phyloP scores from a whole-genome alignment of 805 yeast species.

The Vanderwaltozyma verrucispora region DNA sequence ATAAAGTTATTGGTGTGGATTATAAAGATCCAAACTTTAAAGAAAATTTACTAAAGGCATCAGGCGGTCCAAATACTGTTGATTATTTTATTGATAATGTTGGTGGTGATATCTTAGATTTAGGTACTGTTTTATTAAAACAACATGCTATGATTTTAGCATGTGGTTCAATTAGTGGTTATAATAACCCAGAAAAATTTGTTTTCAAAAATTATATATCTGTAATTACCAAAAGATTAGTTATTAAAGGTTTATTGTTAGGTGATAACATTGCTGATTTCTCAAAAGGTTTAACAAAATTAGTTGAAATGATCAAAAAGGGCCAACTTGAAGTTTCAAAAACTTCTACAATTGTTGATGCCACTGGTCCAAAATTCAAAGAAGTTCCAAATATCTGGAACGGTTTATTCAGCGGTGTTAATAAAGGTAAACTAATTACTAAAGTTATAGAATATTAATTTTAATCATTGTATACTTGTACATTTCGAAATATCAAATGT shows the following conservation, averaged over 20 bases:
- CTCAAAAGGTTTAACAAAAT: constrained; percentile 29
- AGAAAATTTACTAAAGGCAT: constrained; percentile 28
- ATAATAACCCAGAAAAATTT: constrained; percentile 34
- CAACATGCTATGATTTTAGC: constrained; percentile 38
- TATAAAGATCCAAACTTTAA: constrained; percentile 37
- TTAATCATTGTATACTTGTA: too few relatives aligned
- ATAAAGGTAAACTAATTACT: constrained; percentile 44
- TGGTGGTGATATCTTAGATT: constrained; percentile 49
- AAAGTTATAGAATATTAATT: constrained; percentile 26
- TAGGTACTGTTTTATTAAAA: constrained; percentile 30
- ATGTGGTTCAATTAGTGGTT: constrained; percentile 57
- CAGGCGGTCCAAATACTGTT: constrained; percentile 38
- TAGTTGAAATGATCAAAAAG: constrained; percentile 29
- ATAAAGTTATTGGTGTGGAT: constrained; percentile 42
- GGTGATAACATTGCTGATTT: constrained; percentile 33
- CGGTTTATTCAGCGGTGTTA: constrained; percentile 35
- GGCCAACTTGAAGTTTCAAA: constrained; percentile 34
- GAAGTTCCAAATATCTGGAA: constrained; percentile 40
- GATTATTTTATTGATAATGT: constrained; percentile 53
- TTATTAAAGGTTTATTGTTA: constrained; percentile 44
- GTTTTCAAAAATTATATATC: constrained; percentile 33
- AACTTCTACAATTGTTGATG: constrained; percentile 33
- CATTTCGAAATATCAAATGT: too few relatives aligned
- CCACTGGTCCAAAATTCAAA: constrained; percentile 32
- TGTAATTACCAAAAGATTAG: constrained; percentile 42